Conservation (phyloP, 129 eudicot genomes). For the Lactuca sativa region DNA sequence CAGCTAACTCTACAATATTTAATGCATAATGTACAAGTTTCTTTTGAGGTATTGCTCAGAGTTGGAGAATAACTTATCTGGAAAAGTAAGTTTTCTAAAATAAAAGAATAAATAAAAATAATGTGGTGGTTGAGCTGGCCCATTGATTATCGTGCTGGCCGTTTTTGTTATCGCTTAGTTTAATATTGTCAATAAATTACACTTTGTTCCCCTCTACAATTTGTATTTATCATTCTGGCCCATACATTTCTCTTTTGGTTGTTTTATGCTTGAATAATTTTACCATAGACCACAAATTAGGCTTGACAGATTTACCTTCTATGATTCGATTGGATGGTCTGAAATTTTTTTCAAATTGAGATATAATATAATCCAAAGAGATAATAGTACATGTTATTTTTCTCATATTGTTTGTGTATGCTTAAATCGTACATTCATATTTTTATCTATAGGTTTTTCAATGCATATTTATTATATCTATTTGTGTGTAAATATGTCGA, state of each 20-base stretch:
- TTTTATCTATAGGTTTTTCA: no score
- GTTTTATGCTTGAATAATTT: background rate
- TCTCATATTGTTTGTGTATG: no score
- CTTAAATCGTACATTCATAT: no score
- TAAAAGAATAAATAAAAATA: slow-evolving; percentile 1
- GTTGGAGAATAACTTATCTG: background rate
- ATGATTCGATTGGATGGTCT: no score
- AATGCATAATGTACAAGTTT: background rate
- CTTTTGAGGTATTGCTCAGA: background rate
- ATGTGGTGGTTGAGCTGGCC: slow-evolving; percentile 21
- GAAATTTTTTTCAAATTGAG: no score
- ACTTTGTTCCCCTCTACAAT: background rate
- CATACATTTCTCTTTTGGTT: background rate
- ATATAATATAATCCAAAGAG: no score
- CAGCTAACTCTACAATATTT: background rate
- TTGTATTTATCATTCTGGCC: background rate
- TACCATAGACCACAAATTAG: background rate
- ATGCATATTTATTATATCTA: no score
- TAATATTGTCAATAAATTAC: background rate
- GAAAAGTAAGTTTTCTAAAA: background rate
- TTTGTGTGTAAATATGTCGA: no score
- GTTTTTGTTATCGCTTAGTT: slow-evolving; percentile 8
- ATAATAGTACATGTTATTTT: no score
- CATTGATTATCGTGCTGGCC: slow-evolving; percentile 16
- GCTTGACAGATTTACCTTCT: background rate